Base-by-base conservation (phyloP, 2,329 filamentous ascomycete genomes). In the Colletotrichum musae region DNA sequence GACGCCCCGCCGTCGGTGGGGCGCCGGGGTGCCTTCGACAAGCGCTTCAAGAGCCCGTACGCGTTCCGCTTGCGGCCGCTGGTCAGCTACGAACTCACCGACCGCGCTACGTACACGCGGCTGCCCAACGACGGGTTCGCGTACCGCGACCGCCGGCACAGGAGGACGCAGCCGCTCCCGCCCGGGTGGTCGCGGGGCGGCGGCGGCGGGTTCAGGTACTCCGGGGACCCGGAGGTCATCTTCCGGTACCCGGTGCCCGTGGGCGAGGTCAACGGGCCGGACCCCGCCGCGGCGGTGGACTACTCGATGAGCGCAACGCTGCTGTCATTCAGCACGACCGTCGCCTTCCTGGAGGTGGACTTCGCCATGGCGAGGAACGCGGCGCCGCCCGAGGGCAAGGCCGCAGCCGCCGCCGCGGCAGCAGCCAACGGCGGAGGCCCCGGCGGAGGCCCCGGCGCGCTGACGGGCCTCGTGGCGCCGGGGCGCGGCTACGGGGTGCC, bases 241-340 rank as follows among this genome's bases (percentile, higher is more conserved):
- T 84, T 84, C 73, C 79, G 77, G 60, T 84, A 84, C 51, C 83
- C 83, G 0, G 74, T 84, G 13, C 83, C 83, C 0, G 62, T 66
- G 43, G 66, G 61, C 48, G 66, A 69, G 62, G 60, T 69, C 54
- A 58, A 13, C 15, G 56, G 21, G 4, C 51, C 48, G 32, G 53
- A 57, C 4, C 24, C 56, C 39, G 52, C 56, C 39, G 52, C 57
- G 7, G 18, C 53, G 47, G 58, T 62, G 26, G 70, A 54, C 18
- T 66, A 59, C 16, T 48, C 66, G 1, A 54, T 66, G 56, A 57
- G 26, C 54, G 66, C 66, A 32, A 69, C 66, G 56, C 69, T 82
- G 53, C 75, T 85, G 4, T 79, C 78, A 5, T 84, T 85, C 70
- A 76, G 72, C 45, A 83, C 83, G 9, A 80, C 76, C 13, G 72